Base-by-base conservation (phyloP, 768 basidiomycete species). In the Lactarius quietus region DNA sequence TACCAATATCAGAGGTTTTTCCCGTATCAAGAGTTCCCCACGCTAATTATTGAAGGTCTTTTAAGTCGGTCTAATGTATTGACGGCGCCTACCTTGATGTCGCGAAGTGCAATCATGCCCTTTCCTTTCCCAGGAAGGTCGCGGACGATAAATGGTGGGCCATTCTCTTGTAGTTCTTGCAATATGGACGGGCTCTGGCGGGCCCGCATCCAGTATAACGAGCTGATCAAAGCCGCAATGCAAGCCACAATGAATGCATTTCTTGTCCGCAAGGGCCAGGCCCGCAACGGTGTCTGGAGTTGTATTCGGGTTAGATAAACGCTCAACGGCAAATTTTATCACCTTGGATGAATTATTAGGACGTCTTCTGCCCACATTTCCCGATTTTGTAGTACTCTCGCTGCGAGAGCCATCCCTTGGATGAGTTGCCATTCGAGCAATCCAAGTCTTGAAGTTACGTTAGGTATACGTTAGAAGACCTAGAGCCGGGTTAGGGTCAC, bases 11-110 rank as follows among this genome's bases (percentile, higher is more conserved):
- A 86, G 73, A 6, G 87, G 85, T 51, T 74, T 73, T 71, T 89
- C 86, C 48, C 76, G 79, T 3, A 87, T 75, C 18, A 89, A 67
- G 1, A 83, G 74, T 69, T 88, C 86, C 57, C 86, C 86, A 80
- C 81, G 85, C 84, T 84, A 64, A 31, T 67, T 53, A 36, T 36
- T 48, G 31, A 31, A 48, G 3, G 18, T 17, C 28, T 15, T 38
- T 48, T 29, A 59, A 20, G 36, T 23, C 20, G 28, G 0, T 58
- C 51, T 17, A 7, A 26, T 33, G 51, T 8, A 29, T 43, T 12
- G 18, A 38, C n/a, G 26, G 28, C n/a, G 60, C 65, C 12, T 59
- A 65, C 61, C 53, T 59, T 39, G 39, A 60, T 52, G 59, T 64
- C 29, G 12, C 58, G 55, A 52, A 36, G 43, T 53, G 66, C 65